Evolutionary conservation across 2,329 filamentous ascomycete genomes (phyloP), one percentile per base, ranked within the genome.

Genomic region (Stemphylium beticola): DNA sequence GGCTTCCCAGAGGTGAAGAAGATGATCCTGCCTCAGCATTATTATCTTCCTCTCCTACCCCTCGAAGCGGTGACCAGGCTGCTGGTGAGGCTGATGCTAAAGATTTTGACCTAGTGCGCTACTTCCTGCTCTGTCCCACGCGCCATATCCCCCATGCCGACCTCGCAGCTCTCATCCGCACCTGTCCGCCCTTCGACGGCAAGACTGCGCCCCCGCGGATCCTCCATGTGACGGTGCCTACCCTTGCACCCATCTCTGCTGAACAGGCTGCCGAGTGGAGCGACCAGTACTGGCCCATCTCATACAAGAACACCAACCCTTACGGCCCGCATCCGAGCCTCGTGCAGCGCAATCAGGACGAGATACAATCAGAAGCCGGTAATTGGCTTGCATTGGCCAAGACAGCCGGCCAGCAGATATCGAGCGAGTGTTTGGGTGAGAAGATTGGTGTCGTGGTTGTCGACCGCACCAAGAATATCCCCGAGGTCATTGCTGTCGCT

Each of bases 231-330:
- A 83, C 86, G 0, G 87, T 95, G 11, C 91, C 91, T 6, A 79
- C 88, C 22, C 78, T 91, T 39, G 83, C 90, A 20, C 91, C 91
- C 2, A 92, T 88, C 4, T 93, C 89, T 3, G 84, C 88, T 62
- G 81, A 88, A 34, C 90, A 93, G 73, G 90, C 91, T 8, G 84
- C 84, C 22, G 79, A 85, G 71, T 95, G 90, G 90, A 88, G 86
- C 22, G 80, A 84, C 31, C 82, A 87, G 64, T 93, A 91, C 74
- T 96, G 91, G 91, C 91, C 91, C 11, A 89, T 88, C 1, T 85
- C 93, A 43, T 96, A 95, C 77, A 88, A 91, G 60, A 92, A 92
- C 78, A 93, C 89, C 62, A 95, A 95, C 69, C 91, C 91, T 2
- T 90, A 93, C 55, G 91, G 91, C 4, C 91, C 91, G 15, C 91